Evolutionary conservation across 2,329 filamentous ascomycete species (phyloP).

Genomic region (Sporothrix protearum): DNA sequence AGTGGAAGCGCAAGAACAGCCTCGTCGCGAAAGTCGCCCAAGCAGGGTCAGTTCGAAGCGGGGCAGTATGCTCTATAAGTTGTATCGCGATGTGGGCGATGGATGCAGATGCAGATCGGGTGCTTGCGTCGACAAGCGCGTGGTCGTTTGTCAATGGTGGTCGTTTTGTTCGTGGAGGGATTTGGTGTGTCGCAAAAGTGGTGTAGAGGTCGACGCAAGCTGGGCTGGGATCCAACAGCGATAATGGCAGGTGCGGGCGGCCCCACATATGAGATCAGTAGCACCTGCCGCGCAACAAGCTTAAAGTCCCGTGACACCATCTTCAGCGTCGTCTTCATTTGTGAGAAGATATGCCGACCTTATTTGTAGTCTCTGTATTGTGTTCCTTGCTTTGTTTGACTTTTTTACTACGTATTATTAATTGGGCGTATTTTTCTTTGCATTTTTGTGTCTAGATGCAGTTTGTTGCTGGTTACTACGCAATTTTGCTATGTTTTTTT

Average conservation of each 20-base stretch:
- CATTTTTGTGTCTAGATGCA: not conserved
- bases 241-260: not conserved
- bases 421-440: too few relatives aligned
- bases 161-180: not conserved
- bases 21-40: not conserved
- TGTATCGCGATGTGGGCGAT: not conserved
- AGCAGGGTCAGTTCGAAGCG: not conserved
- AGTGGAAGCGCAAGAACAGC: not conserved
- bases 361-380: not conserved
- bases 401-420: too few relatives aligned
- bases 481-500: too few relatives aligned
- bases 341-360: not conserved
- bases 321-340: not conserved
- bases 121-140: not conserved
- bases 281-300: conserved; percentile 6
- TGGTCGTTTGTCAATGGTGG: not conserved
- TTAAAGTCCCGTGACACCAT: not conserved
- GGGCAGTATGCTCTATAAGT: too few relatives aligned
- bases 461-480: too few relatives aligned
- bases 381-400: not conserved
- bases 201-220: not conserved
- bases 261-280: not conserved
- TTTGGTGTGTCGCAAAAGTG: not conserved
- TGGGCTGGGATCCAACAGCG: not conserved
- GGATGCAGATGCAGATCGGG: not conserved